phyloP scores from a whole-genome alignment of 2,329 filamentous ascomycete genomes.

The Trichoderma pleuroti region DNA sequence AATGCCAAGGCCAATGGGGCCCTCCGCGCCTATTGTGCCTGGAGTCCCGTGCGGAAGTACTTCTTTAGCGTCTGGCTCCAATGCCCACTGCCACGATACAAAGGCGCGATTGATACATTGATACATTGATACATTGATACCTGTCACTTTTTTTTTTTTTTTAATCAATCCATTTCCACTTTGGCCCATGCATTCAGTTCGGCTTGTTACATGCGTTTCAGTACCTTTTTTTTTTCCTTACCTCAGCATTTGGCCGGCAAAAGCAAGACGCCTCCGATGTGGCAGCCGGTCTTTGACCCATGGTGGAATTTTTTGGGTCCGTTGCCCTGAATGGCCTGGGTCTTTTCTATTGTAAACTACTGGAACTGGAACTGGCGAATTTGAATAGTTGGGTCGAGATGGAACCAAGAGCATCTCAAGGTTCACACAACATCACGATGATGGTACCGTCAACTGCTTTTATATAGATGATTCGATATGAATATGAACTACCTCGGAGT shows the following conservation, averaged over 20 bases:
- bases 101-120: not conserved
- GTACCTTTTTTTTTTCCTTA: not conserved
- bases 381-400: not conserved
- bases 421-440: not conserved
- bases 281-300: not conserved
- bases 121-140: not conserved
- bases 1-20: too few species aligned
- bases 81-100: not conserved
- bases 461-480: not conserved
- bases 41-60: slow-evolving; percentile 4
- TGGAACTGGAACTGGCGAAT: not conserved
- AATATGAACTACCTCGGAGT: not conserved
- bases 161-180: not conserved
- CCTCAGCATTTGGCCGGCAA: not conserved
- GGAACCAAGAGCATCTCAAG: not conserved
- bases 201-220: not conserved
- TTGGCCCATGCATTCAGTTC: not conserved
- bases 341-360: not conserved
- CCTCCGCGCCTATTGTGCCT: not conserved
- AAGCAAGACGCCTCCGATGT: slow-evolving; percentile 7
- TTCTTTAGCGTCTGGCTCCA: not conserved
- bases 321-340: not conserved
- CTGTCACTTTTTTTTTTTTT: not conserved
- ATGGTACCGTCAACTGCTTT: not conserved
- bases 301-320: not conserved